Evolutionary conservation across 139 green algal genomes (phyloP).

Genomic region (Astrephomene gubernaculifera): DNA sequence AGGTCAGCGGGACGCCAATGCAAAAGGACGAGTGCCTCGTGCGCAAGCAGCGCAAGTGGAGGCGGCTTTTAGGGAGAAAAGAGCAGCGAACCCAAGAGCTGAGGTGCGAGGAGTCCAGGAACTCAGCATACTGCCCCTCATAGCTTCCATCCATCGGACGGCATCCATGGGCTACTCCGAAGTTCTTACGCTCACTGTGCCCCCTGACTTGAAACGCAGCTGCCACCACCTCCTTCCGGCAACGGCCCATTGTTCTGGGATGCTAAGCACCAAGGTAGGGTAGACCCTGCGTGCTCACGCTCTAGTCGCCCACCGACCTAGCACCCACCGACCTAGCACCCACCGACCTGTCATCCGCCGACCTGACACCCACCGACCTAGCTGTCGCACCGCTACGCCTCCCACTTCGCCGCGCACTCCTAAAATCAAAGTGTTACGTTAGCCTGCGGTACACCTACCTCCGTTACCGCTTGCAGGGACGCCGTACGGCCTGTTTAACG

Average conservation of each 20-base stretch:
- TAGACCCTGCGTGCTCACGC: background rate
- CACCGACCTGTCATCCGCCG: background rate
- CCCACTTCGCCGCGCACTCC: too few relatives aligned
- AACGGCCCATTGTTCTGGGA: conserved; percentile 49
- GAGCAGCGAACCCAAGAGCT: background rate
- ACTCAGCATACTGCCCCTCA: background rate
- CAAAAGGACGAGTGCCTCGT: background rate
- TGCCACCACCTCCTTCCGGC: conserved; percentile 26
- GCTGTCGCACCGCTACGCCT: too few relatives aligned
- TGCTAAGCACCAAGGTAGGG: conserved; percentile 47
- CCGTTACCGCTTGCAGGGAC: too few relatives aligned
- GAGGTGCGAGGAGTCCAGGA: background rate
- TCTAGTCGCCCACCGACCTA: background rate
- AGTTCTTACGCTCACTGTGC: background rate
- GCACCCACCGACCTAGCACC: background rate
- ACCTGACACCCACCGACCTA: too few relatives aligned
- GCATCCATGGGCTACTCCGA: background rate
- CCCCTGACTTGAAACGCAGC: background rate
- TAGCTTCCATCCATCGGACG: background rate
- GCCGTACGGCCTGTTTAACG: too few relatives aligned
- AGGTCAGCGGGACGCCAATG: conserved; percentile 35
- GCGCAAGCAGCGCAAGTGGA: background rate
- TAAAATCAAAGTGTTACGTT: too few relatives aligned
- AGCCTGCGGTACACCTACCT: too few relatives aligned
- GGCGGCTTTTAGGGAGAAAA: background rate